These are phyloP conservation scores for Paspalum notatum DNA, from an alignment of 176 grass and related monocot genomes.

Conservation along the genomic window DNA sequence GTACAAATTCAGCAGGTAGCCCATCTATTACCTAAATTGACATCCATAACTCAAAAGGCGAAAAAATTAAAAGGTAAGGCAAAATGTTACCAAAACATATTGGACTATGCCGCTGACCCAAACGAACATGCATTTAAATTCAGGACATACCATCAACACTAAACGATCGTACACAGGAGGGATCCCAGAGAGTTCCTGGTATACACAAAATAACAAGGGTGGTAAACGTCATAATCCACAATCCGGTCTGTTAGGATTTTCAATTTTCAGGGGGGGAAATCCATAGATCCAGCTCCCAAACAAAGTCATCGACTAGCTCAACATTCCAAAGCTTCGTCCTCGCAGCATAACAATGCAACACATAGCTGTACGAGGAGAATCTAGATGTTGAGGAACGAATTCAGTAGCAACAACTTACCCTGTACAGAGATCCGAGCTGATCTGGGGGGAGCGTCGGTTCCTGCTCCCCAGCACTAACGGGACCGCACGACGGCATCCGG, in stretches of 20 bases:
- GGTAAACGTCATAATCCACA: not conserved
- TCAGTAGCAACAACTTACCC: slow-evolving; percentile 39
- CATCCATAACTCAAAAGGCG: slow-evolving; percentile 48
- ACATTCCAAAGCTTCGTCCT: slow-evolving; percentile 5
- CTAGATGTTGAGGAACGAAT: not conserved
- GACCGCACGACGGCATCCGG: slow-evolving; percentile 62
- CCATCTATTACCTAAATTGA: slow-evolving; percentile 94
- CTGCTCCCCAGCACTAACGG: slow-evolving; percentile 17
- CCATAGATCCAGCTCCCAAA: not conserved
- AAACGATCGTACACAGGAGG: slow-evolving; percentile 74
- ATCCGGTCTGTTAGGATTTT: not conserved
- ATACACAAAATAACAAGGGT: slow-evolving; percentile 12
- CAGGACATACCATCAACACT: slow-evolving; percentile 78
- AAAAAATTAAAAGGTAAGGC: slow-evolving; percentile 23
- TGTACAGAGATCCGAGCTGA: slow-evolving; percentile 76
- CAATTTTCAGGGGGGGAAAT: not conserved
- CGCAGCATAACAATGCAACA: not conserved
- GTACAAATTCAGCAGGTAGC: slow-evolving; percentile 88
- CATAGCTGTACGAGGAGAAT: not conserved
- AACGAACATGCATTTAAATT: slow-evolving; percentile 20
- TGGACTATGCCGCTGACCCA: slow-evolving; percentile 16
- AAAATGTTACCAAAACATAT: not conserved
- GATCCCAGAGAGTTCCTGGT: slow-evolving; percentile 69
- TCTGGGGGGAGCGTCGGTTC: slow-evolving; percentile 40
- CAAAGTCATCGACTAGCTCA: not conserved